Evolutionary conservation across 139 green algal species (phyloP).

Genomic region (Tetradesmus obliquus): DNA sequence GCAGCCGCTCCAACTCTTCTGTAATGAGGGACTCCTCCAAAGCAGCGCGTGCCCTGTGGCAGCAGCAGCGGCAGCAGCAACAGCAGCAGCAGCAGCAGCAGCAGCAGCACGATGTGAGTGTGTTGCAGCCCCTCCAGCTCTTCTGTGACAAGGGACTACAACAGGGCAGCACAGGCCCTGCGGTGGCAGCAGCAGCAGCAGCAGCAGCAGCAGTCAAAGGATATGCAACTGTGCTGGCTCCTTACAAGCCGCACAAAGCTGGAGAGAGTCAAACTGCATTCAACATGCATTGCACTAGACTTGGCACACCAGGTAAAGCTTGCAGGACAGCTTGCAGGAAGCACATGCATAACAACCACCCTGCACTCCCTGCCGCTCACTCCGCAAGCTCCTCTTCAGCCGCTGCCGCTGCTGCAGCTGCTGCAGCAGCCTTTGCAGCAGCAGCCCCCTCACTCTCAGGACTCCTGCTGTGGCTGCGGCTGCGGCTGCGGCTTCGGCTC

Average conservation of each 20-base stretch:
- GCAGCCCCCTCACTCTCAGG: neutral
- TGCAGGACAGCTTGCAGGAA: no score
- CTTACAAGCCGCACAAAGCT: no score
- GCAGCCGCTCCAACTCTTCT: constrained; percentile 31
- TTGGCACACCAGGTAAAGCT: no score
- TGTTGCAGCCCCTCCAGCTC: constrained; percentile 16
- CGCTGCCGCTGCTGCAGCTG: constrained; percentile 7
- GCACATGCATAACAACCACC: no score
- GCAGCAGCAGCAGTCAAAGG: no score
- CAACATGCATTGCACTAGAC: no score
- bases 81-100: neutral
- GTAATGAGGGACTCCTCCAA: constrained; percentile 22
- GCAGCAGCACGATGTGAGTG: neutral
- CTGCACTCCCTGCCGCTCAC: neutral
- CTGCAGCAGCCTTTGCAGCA: constrained; percentile 1
- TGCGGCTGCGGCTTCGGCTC: neutral
- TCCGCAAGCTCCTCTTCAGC: neutral
- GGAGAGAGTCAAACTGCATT: no score
- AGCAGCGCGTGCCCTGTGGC: constrained; percentile 9
- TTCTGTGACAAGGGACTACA: constrained; percentile 6
- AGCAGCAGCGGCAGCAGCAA: neutral
- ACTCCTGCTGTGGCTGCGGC: neutral
- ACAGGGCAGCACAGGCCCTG: constrained; percentile 18
- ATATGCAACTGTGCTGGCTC: no score
- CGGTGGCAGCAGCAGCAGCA: neutral